Evolutionary conservation across 176 grass and related monocot genomes (phyloP), one percentile per base, ranked within the genome.

Genomic region (Oryza longistaminata): DNA sequence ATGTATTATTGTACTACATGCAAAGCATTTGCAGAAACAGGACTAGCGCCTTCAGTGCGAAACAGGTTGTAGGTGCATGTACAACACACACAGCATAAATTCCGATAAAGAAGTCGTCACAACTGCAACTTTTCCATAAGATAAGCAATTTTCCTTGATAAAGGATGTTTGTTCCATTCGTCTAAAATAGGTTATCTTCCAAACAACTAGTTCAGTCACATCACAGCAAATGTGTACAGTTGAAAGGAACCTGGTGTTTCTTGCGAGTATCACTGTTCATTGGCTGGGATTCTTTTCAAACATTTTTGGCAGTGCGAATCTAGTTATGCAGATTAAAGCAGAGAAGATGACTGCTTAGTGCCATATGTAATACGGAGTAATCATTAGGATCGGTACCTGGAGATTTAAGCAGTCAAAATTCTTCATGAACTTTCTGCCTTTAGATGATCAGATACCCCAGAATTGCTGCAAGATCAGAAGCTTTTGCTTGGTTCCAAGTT

Each of bases 401-500:
- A 85, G 85, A 58, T 31, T 25, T 21, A 68, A 12, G 76, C 76
- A 13, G 89, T 91, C 81, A 84, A 84, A 72, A 88, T 70, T 71
- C 65, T 46, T 65, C 76, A 76, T 40, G 14, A 91, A 43, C 85
- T 91, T 91, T 85, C 76, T 83, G 85, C 73, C 76, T 60, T 31
- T 31, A 55, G 81, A 24, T 70, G 82, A 84, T 33, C 77, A 75
- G 80, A 79, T 64, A 15, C 52, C 70, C 85, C 85, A 76, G 66
- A 71, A 71, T 84, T 76, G 81, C 76, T 76, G 64, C 85, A 27
- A 87, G 27, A 75, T 31, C 42, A 68, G 62, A 83, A 75, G 80
- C 89, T 83, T 87, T 88, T 91, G 89, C 81, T 87, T 71, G 68
- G 48, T 85, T 92, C 86, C 68, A 73, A 79, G 74, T 46, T 40